phyloP scores from a whole-genome alignment of 2,329 filamentous ascomycete species.

The Epichloe sibirici region DNA sequence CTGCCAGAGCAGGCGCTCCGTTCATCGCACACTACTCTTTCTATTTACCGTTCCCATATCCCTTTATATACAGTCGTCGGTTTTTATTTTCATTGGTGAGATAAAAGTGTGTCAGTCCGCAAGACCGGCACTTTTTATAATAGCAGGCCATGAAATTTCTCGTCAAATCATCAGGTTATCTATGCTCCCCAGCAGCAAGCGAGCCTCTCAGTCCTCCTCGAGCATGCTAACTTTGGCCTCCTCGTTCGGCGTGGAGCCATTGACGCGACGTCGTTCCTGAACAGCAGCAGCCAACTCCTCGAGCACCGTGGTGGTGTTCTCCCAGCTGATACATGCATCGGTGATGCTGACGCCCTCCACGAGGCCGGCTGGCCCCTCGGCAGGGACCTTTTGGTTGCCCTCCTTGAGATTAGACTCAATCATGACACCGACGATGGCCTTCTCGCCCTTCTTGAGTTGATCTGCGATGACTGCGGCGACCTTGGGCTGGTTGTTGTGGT shows the following conservation, averaged over 20 bases:
- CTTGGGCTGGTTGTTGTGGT: slow-evolving; percentile 94
- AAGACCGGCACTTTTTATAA: background rate
- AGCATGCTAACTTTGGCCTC: slow-evolving; percentile 31
- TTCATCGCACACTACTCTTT: background rate
- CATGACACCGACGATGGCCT: slow-evolving; percentile 89
- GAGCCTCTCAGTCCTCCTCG: slow-evolving; percentile 36
- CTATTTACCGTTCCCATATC: background rate
- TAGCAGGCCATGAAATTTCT: background rate
- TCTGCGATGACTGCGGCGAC: slow-evolving; percentile 56
- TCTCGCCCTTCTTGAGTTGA: slow-evolving; percentile 79
- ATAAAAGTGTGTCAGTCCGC: background rate
- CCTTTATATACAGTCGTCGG: background rate
- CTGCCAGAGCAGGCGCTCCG: background rate
- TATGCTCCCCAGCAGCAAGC: background rate
- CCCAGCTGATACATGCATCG: slow-evolving; percentile 93
- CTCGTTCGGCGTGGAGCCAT: slow-evolving; percentile 22
- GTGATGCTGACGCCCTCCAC: slow-evolving; percentile 92
- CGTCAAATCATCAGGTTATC: slow-evolving; percentile 2
- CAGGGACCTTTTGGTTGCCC: slow-evolving; percentile 74
- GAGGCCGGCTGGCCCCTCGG: slow-evolving; percentile 64
- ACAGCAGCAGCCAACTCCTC: slow-evolving; percentile 81
- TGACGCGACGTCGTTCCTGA: slow-evolving; percentile 53
- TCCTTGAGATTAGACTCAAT: slow-evolving; percentile 97
- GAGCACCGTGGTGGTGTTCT: slow-evolving; percentile 66
- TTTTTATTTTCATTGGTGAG: background rate